phyloP scores from a whole-genome alignment of 208 protist genomes.

The Kentomonas sorsogonicus region DNA sequence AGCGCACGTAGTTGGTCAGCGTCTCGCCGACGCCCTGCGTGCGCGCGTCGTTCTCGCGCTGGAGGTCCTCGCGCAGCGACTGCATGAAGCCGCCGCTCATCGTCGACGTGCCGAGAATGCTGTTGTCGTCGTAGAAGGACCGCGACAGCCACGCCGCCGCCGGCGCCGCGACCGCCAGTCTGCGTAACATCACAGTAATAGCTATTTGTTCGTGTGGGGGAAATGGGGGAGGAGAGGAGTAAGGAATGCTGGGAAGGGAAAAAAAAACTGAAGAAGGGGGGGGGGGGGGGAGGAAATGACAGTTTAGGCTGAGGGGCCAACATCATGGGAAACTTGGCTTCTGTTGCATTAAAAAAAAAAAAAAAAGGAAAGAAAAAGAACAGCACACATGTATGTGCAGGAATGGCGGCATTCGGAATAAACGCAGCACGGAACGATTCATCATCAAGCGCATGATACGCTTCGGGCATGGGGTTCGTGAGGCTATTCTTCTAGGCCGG shows the following conservation, averaged over 20 bases:
- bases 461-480: neutral
- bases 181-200: no score
- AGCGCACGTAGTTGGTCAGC: constrained; percentile 39
- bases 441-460: neutral
- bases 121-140: neutral
- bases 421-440: neutral
- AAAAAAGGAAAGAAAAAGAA: constrained; percentile 14
- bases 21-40: constrained; percentile 44
- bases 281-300: no score
- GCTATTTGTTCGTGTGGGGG: no score
- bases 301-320: no score
- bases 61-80: constrained; percentile 50
- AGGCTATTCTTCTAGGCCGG: neutral
- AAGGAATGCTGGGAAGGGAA: neutral
- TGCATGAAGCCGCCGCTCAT: neutral
- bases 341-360: constrained; percentile 12
- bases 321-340: neutral
- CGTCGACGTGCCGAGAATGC: neutral
- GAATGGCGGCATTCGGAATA: neutral
- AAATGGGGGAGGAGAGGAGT: no score
- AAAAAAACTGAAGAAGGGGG: neutral
- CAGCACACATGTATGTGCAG: neutral
- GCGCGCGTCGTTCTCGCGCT: constrained; percentile 37
- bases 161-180: no score
- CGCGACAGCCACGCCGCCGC: neutral